Percentiles rank a stretch among this genome's conserved stretches.
These are phyloP conservation scores for Harringtonia aguacate DNA, from an alignment of 2,329 filamentous ascomycete species.

Conservation along the genomic window DNA sequence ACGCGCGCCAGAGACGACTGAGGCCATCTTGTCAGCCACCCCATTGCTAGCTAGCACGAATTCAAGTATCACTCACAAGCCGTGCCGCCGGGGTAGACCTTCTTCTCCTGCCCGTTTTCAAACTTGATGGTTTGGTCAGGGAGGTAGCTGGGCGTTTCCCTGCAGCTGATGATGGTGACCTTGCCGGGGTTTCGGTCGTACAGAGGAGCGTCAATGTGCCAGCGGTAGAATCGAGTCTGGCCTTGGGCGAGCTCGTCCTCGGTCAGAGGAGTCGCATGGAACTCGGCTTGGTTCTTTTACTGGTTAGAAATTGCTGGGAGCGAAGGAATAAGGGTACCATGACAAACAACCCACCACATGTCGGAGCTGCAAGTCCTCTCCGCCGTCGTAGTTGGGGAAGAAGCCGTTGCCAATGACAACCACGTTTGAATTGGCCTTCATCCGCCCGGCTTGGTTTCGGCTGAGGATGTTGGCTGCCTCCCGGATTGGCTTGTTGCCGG, in stretches of 20 bases:
- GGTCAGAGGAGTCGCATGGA: background rate
- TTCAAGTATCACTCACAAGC: background rate
- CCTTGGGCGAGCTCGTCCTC: background rate
- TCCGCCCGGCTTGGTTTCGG: background rate
- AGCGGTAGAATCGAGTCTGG: conserved; percentile 3
- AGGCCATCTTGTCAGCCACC: background rate
- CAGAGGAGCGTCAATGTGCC: conserved; percentile 4
- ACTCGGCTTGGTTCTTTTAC: conserved; percentile 1
- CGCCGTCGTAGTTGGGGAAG: background rate
- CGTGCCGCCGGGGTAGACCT: background rate
- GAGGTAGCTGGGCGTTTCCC: background rate
- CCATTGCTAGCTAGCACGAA: background rate
- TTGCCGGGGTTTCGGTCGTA: conserved; percentile 3
- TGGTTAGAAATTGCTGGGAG: background rate
- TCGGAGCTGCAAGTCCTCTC: background rate
- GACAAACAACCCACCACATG: background rate
- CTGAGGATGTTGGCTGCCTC: conserved; percentile 1
- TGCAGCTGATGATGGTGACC: conserved; percentile 3
- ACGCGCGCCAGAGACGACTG: conserved; percentile 1
- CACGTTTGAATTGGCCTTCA: background rate
- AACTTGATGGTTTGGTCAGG: conserved; percentile 4
- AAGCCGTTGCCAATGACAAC: conserved; percentile 2
- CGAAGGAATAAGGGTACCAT: background rate
- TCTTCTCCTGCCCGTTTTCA: background rate
- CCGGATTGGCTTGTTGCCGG: background rate